These are phyloP conservation scores for Thuja plicata DNA, from an alignment of 83 land plant species.

Conservation along the genomic window DNA sequence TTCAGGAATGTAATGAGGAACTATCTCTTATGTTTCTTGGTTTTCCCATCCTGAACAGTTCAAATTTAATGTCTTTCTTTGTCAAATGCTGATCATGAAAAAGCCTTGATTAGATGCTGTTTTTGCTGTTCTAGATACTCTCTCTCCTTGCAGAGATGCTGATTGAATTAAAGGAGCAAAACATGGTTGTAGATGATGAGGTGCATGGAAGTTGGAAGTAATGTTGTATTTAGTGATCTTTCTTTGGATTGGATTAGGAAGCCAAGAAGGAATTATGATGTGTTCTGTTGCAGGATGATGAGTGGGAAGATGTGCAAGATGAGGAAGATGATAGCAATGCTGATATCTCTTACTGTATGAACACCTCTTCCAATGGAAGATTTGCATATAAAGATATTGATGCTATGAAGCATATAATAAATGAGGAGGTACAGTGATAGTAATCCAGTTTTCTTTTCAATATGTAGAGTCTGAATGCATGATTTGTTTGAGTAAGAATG, in stretches of 20 bases:
- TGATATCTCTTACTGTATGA: constrained; percentile 25
- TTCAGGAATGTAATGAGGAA: neutral
- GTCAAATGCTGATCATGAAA: neutral
- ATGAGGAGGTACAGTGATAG: constrained; percentile 46
- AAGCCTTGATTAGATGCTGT: neutral
- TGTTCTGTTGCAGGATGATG: constrained; percentile 69
- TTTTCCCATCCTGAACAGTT: neutral
- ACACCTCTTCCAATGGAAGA: constrained; percentile 26
- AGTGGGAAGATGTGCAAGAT: constrained; percentile 82
- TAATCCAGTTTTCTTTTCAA: neutral
- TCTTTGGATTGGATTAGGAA: neutral
- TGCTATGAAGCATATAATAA: constrained; percentile 59
- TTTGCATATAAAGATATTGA: constrained; percentile 66
- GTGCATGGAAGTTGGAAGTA: constrained; percentile 25
- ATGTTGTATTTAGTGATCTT: neutral
- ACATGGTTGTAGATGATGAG: constrained; percentile 42
- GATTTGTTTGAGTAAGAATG: neutral
- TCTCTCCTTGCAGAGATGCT: constrained; percentile 71
- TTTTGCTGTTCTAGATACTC: constrained; percentile 54
- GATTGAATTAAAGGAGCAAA: constrained; percentile 89
- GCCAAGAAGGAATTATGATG: neutral
- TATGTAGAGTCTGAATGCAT: neutral
- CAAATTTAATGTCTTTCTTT: neutral
- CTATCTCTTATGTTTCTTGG: neutral
- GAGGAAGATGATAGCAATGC: constrained; percentile 29